Base-by-base conservation (phyloP, 2,329 filamentous ascomycete genomes). In the Penicillium sp. region DNA sequence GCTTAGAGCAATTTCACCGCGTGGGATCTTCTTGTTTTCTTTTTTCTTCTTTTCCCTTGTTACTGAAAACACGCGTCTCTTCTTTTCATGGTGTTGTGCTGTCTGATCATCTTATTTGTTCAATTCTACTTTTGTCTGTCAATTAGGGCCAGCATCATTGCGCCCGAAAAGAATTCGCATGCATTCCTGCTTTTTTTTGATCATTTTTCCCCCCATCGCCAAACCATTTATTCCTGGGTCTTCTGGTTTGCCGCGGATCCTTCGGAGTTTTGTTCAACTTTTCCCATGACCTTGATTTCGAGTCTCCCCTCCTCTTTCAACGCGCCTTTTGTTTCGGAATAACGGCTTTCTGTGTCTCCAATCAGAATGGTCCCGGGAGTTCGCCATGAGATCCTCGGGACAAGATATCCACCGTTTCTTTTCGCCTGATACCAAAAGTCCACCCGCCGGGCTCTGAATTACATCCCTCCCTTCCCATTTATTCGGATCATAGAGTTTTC, bases 1-100 rank as follows among this genome's bases (percentile, higher is more conserved):
- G 38, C 46, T 41, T 39, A 36, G 55, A 75, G 80, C 60, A 64
- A 63, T 55, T 66, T 57, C 63, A 57, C 54, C 56, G 50, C 46
- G 53, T 55, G 42, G 53, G 50, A 49, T 49, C 18, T 34, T 39
- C 37, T 12, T 35, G 44, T 18, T 34, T 40, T 28, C 18, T 24
- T 39, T 44, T 37, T 37, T 28, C 40, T 44, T 35, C 39, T 18
- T 18, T 18, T 18, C 18, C 18, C 18, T 18, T 18, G 18, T 18
- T 18, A 18, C 18, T 18, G 18, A 18, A 43, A 42, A 34, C 35
- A 40, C 18, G 29, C 38, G 25, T 8, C 28, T 11, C 18, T 9
- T 38, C n/a, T 35, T 40, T 18, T 50, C 3, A 8, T 32, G 7
- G 7, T 32, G 7, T 47, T 39, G 37, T 40, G 48, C 45, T 45